Evolutionary conservation across 2,329 filamentous ascomycete genomes (phyloP).

Genomic region (Blastomyces parvus): DNA sequence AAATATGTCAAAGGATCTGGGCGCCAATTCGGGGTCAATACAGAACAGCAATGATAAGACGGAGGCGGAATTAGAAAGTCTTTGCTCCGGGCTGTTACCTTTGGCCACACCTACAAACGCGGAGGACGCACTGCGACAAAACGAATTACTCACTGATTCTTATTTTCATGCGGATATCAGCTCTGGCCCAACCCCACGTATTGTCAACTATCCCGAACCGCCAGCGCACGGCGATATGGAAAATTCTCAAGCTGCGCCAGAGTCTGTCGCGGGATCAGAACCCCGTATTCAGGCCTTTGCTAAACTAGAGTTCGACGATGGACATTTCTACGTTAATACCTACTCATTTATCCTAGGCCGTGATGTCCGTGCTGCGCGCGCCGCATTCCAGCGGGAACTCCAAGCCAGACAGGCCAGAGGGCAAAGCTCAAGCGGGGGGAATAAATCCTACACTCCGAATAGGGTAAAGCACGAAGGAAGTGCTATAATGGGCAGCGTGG

Average conservation of each 20-base stretch:
- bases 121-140: constrained; percentile 31
- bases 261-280: constrained; percentile 34
- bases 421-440: constrained; percentile 40
- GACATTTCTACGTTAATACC: constrained; percentile 57
- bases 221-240: constrained; percentile 23
- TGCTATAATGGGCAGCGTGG: constrained; percentile 41
- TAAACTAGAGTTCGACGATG: constrained; percentile 55
- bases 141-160: constrained; percentile 32
- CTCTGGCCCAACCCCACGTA: constrained; percentile 15
- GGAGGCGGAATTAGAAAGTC: constrained; percentile 10
- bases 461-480: constrained; percentile 37
- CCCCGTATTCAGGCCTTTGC: constrained; percentile 50
- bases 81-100: constrained; percentile 25
- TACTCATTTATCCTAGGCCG: constrained; percentile 54
- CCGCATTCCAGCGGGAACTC: constrained; percentile 37
- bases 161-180: constrained; percentile 26
- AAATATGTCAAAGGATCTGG: neutral
- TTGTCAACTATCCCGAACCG: constrained; percentile 19
- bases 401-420: constrained; percentile 36
- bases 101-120: constrained; percentile 28
- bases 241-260: constrained; percentile 24
- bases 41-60: neutral
- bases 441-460: constrained; percentile 37
- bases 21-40: neutral
- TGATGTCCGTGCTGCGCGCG: constrained; percentile 45